Evolutionary conservation across 1,139 yeast genomes (phyloP).

Genomic region (Pichia terricola): DNA sequence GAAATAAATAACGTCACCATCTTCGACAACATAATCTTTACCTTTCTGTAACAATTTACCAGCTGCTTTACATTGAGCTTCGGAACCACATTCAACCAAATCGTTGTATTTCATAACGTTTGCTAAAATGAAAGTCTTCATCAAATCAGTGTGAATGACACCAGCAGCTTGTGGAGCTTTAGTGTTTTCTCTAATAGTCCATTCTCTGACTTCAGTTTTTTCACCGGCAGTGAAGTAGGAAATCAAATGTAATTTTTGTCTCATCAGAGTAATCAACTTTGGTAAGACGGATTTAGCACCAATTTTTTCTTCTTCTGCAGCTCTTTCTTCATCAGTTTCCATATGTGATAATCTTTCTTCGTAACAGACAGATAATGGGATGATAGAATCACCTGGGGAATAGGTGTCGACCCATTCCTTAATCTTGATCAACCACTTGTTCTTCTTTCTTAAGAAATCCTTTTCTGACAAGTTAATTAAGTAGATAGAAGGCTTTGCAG

Average conservation of each 20-base stretch:
- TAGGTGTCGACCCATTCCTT: constrained; percentile 94
- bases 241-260: constrained; percentile 73
- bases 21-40: constrained; percentile 90
- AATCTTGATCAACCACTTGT: constrained; percentile 82
- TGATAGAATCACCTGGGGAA: constrained; percentile 92
- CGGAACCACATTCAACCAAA: constrained; percentile 76
- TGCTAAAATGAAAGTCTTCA: constrained; percentile 68
- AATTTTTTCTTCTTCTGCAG: constrained; percentile 74
- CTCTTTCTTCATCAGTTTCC: constrained; percentile 88
- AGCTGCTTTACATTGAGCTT: constrained; percentile 77
- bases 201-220: constrained; percentile 70
- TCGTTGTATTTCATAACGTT: constrained; percentile 82
- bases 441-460: constrained; percentile 95
- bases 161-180: constrained; percentile 90
- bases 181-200: constrained; percentile 80
- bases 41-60: constrained; percentile 94
- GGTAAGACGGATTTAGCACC: constrained; percentile 85
- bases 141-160: constrained; percentile 72
- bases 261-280: constrained; percentile 75
- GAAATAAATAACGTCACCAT: constrained; percentile 86
- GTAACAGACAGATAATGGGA: constrained; percentile 85
- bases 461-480: constrained; percentile 88
- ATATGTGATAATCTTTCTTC: constrained; percentile 89
- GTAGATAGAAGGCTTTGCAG: constrained; percentile 95
- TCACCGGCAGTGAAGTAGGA: constrained; percentile 83